Evolutionary conservation across 176 grass and related monocot genomes (phyloP).

Genomic region (Cenchrus americanus): DNA sequence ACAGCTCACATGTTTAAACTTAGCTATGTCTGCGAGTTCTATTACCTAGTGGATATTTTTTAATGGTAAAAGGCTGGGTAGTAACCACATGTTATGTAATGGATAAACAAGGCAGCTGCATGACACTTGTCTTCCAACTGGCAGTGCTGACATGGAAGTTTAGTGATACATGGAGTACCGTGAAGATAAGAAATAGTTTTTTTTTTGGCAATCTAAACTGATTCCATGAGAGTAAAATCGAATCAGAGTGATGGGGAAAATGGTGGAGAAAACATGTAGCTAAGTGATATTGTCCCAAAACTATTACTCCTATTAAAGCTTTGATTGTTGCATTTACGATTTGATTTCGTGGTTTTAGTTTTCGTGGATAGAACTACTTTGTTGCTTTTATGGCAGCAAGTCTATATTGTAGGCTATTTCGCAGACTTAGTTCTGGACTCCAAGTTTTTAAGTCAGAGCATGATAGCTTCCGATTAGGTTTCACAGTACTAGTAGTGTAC

Average conservation of each 20-base stretch:
- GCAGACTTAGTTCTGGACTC: not conserved
- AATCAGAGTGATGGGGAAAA: not conserved
- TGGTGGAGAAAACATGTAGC: not conserved
- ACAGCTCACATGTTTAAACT: not conserved
- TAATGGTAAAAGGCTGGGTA: not conserved
- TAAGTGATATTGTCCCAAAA: not conserved
- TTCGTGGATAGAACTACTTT: constrained; percentile 1
- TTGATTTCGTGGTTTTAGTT: constrained; percentile 14
- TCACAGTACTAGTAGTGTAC: constrained; percentile 17
- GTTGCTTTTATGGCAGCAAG: constrained; percentile 8
- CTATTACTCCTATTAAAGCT: not conserved
- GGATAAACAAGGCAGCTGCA: not conserved
- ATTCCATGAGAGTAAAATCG: not conserved
- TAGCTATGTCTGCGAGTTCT: not conserved
- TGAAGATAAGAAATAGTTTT: not conserved
- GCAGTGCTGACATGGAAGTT: constrained; percentile 10
- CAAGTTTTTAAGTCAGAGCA: too few relatives aligned
- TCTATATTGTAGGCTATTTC: constrained; percentile 34
- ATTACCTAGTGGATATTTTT: not conserved
- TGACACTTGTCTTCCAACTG: too few relatives aligned
- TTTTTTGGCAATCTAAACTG: not conserved
- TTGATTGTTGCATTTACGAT: not conserved
- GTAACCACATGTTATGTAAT: not conserved
- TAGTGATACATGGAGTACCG: not conserved
- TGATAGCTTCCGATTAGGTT: constrained; percentile 18